phyloP scores from a whole-genome alignment of 1,284 basidiomycete genomes.

The Tylopilus orsonianus region DNA sequence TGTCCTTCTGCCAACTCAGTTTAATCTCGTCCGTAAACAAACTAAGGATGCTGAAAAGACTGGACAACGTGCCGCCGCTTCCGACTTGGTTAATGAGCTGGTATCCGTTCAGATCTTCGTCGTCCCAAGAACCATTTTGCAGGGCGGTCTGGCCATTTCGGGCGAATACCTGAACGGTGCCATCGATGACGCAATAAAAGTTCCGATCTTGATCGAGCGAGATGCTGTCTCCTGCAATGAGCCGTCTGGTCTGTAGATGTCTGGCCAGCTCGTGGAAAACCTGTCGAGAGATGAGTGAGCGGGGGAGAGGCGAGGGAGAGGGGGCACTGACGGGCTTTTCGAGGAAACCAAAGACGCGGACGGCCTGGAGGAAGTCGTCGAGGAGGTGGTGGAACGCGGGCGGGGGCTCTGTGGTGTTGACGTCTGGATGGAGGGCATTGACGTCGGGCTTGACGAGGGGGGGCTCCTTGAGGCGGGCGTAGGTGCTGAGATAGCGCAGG shows the following conservation, averaged over 20 bases:
- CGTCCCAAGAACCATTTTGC: conserved; percentile 67
- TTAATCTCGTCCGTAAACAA: conserved; percentile 98
- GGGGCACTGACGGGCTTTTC: conserved; percentile 77
- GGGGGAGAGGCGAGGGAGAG: not conserved
- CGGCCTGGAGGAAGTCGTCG: conserved; percentile 92
- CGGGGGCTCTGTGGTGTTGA: conserved; percentile 70
- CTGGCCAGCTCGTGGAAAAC: conserved; percentile 94
- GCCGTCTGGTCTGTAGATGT: conserved; percentile 86
- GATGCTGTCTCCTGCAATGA: conserved; percentile 89
- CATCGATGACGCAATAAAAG: conserved; percentile 96
- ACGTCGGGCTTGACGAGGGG: conserved; percentile 78
- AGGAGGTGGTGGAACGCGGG: conserved; percentile 90
- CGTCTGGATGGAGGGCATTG: conserved; percentile 82
- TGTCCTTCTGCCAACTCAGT: conserved; percentile 82
- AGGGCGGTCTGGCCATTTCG: conserved; percentile 53
- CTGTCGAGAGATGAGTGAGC: conserved; percentile 36
- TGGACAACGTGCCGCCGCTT: conserved; percentile 92
- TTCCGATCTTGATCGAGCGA: conserved; percentile 91
- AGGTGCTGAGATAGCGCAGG: conserved; percentile 76
- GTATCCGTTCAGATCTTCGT: conserved; percentile 89
- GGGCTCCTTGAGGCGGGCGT: conserved; percentile 82
- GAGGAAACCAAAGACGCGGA: conserved; percentile 92
- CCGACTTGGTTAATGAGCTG: conserved; percentile 93
- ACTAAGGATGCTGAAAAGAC: conserved; percentile 92
- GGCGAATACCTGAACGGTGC: conserved; percentile 84